These are phyloP conservation scores for Ganoderma lucidum DNA, from an alignment of 1,284 basidiomycete genomes.

Conservation along the genomic window DNA sequence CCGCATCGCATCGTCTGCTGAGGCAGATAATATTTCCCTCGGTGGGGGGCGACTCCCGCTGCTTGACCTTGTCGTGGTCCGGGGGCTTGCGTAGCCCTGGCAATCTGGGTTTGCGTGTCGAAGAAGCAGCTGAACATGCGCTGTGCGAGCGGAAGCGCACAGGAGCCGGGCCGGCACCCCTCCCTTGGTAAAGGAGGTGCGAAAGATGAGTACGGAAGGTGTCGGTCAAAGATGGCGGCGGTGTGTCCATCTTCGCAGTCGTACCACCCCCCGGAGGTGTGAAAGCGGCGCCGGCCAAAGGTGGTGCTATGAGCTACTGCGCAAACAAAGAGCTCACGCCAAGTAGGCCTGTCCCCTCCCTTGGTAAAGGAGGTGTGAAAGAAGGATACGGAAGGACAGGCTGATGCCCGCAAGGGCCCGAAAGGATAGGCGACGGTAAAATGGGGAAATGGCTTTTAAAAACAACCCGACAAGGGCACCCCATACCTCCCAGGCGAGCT, in stretches of 20 bases:
- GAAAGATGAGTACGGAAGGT: constrained; percentile 9
- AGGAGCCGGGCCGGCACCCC: constrained; percentile 1
- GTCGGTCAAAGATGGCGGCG: constrained; percentile 1
- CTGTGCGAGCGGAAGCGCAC: constrained; percentile 3
- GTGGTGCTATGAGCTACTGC: constrained; percentile 9
- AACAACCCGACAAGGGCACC: constrained; percentile 7
- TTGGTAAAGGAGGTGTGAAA: constrained; percentile 11
- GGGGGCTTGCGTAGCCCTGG: constrained; percentile 2
- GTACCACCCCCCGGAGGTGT: constrained; percentile 11
- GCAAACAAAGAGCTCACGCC: constrained; percentile 11
- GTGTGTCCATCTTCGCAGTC: constrained; percentile 1
- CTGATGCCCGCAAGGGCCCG: constrained; percentile 8
- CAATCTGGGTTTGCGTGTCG: constrained; percentile 1
- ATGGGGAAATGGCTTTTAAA: not conserved
- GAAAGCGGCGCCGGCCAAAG: constrained; percentile 9
- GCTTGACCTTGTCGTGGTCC: constrained; percentile 3
- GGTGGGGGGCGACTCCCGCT: not conserved
- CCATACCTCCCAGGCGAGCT: constrained; percentile 9
- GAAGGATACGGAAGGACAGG: constrained; percentile 6
- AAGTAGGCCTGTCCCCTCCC: constrained; percentile 7
- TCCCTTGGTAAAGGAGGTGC: constrained; percentile 11
- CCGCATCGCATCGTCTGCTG: not conserved
- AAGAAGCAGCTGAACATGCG: constrained; percentile 3
- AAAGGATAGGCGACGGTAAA: constrained; percentile 11
- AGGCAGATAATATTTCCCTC: not conserved